Evolutionary conservation across 2,329 filamentous ascomycete species (phyloP), one percentile per base, ranked within the genome.

Genomic region (Sclerotinia sclerotiorum): DNA sequence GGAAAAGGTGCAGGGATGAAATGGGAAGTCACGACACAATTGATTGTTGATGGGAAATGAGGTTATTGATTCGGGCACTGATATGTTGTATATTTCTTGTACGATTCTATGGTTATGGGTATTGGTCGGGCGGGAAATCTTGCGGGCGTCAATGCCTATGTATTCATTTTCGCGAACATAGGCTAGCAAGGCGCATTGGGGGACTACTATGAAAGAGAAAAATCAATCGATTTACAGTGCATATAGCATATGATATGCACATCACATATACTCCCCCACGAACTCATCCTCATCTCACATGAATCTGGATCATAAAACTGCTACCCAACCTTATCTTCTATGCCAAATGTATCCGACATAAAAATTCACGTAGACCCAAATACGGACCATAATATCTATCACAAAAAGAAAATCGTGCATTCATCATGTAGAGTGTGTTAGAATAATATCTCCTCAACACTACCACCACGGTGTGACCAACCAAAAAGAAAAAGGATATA

Each of bases 21-120:
- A 75, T 99, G 95, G 95, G 95, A 99, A 81, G 92, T 98, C 19
- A 96, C 91, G 58, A 84, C 96, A 65, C 93, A 98, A 81, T 88
- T 93, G 77, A 73, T 72, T 35, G 48, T 74, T 51, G 76, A 77
- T 68, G 71, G 72, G 60, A 71, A 69, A 70, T 70, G 46, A 69
- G 13, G 17, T 46, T 35, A 8, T 39, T 17, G 29, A 15, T 39
- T n/a, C 21, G n/a, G 51, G n/a, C 32, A 35, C 21, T 19, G 17
- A 11, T 13, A 35, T 46, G 21, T 68, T 13, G 17, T 35, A 51
- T 48, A 29, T 15, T 17, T 46, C 4, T 42, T 56, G 10, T 46
- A 58, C 32, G 42, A 24, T 13, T 39, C 1, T 35, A 62, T 21
- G 60, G 24, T 65, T 46, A 58, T 55, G 42, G n/a, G 24, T 32